phyloP scores from a whole-genome alignment of 2,329 filamentous ascomycete genomes.

The Xylaria arbuscula region DNA sequence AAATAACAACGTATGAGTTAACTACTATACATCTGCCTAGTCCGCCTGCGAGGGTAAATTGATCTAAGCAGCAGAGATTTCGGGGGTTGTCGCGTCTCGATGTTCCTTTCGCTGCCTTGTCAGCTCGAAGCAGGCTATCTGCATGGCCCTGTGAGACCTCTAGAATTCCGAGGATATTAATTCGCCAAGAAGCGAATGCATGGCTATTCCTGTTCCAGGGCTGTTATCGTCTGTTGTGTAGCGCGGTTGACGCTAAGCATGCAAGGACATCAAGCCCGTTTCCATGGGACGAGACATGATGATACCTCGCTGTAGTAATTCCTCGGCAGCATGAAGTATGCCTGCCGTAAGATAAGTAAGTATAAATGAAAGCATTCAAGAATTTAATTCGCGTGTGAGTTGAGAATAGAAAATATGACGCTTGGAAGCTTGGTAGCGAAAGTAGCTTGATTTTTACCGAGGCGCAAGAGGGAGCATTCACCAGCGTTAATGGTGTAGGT shows the following conservation, averaged over 20 bases:
- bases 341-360: not conserved
- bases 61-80: constrained; percentile 8
- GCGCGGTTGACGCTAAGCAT: constrained; percentile 20
- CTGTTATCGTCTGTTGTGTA: constrained; percentile 9
- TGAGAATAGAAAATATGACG: not conserved
- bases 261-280: constrained; percentile 21
- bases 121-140: not conserved
- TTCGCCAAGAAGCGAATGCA: not conserved
- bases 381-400: not conserved
- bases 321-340: not conserved
- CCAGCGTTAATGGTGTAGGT: constrained; percentile 10
- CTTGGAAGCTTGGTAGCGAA: not conserved
- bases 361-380: not conserved
- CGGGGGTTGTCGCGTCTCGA: constrained; percentile 10
- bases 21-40: not conserved
- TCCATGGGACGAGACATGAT: constrained; percentile 20
- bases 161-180: constrained; percentile 5
- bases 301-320: not conserved
- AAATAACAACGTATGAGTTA: not conserved
- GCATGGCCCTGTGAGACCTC: not conserved
- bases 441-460: too few species aligned
- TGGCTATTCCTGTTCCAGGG: constrained; percentile 16
- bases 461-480: too few species aligned
- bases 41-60: not conserved
- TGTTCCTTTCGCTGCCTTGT: constrained; percentile 6